Percentiles rank a stretch among this genome's conserved stretches.
These are phyloP conservation scores for Alternaria novae-zelandiae DNA, from an alignment of 2,329 filamentous ascomycete genomes.

Conservation along the genomic window DNA sequence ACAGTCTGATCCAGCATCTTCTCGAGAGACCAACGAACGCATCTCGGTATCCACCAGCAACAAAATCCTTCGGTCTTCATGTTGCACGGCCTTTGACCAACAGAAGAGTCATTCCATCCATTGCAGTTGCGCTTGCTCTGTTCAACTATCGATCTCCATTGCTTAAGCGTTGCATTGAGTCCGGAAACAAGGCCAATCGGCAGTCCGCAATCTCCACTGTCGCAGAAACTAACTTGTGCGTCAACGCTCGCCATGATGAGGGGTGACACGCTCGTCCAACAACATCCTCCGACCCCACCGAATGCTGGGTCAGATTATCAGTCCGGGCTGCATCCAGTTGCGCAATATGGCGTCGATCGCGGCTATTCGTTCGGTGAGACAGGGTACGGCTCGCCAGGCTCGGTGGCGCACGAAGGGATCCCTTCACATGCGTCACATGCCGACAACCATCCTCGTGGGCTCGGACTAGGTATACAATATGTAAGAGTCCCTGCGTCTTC, in stretches of 20 bases:
- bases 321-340: constrained; percentile 50
- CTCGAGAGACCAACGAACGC: constrained; percentile 19
- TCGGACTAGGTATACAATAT: constrained; percentile 42
- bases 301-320: constrained; percentile 39
- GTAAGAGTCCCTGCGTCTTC: constrained; percentile 25
- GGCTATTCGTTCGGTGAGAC: constrained; percentile 47
- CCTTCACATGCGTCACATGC: constrained; percentile 37
- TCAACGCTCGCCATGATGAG: constrained; percentile 35
- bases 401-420: constrained; percentile 34
- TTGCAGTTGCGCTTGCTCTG: background rate
- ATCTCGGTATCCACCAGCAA: background rate
- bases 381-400: constrained; percentile 38
- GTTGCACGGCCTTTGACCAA: constrained; percentile 10
- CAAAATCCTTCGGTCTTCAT: constrained; percentile 5
- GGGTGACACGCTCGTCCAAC: constrained; percentile 42
- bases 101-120: background rate
- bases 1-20: constrained; percentile 17
- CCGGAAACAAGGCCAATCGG: constrained; percentile 9
- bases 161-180: constrained; percentile 19
- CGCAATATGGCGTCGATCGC: constrained; percentile 51
- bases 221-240: constrained; percentile 12
- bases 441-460: constrained; percentile 26
- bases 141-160: background rate
- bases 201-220: constrained; percentile 9
- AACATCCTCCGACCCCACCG: constrained; percentile 48